Evolutionary conservation across 345 rosid genomes (phyloP).

Genomic region (Cardiospermum halicacabum): DNA sequence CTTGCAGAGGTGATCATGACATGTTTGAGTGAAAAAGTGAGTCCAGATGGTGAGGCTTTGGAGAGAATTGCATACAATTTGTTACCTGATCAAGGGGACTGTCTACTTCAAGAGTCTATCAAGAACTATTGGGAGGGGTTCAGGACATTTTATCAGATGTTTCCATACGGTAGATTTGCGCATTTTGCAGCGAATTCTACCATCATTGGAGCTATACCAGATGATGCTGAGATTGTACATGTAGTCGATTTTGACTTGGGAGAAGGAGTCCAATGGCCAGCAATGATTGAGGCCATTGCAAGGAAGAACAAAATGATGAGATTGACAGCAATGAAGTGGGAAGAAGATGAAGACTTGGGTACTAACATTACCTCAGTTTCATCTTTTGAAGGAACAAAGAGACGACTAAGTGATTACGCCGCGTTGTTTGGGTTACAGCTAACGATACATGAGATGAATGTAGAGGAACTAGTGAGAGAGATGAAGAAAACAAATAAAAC

Average conservation of each 20-base stretch:
- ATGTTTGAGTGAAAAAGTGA: slow-evolving; percentile 31
- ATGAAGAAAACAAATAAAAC: slow-evolving; percentile 24
- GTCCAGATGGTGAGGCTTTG: slow-evolving; percentile 33
- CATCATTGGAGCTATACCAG: slow-evolving; percentile 33
- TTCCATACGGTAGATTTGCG: slow-evolving; percentile 48
- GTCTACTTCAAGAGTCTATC: slow-evolving; percentile 29
- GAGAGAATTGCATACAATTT: slow-evolving; percentile 44
- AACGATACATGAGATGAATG: slow-evolving; percentile 29
- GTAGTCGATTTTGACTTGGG: slow-evolving; percentile 49
- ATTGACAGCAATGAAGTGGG: slow-evolving; percentile 31
- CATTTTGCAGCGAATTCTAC: slow-evolving; percentile 50
- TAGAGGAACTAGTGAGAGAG: slow-evolving; percentile 28
- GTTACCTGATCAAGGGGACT: slow-evolving; percentile 23
- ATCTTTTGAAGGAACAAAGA: slow-evolving; percentile 26
- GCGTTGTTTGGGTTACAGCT: slow-evolving; percentile 21
- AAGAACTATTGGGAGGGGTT: slow-evolving; percentile 38
- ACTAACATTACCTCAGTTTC: neutral
- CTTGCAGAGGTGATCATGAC: slow-evolving; percentile 32
- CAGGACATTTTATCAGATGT: slow-evolving; percentile 36
- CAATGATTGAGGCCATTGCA: slow-evolving; percentile 35
- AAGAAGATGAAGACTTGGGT: slow-evolving; percentile 15
- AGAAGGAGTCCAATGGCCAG: slow-evolving; percentile 52
- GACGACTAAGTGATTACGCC: slow-evolving; percentile 28
- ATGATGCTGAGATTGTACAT: slow-evolving; percentile 28
- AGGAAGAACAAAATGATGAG: slow-evolving; percentile 17